phyloP scores from a whole-genome alignment of 176 grass and related monocot species.

The Triticum urartu region DNA sequence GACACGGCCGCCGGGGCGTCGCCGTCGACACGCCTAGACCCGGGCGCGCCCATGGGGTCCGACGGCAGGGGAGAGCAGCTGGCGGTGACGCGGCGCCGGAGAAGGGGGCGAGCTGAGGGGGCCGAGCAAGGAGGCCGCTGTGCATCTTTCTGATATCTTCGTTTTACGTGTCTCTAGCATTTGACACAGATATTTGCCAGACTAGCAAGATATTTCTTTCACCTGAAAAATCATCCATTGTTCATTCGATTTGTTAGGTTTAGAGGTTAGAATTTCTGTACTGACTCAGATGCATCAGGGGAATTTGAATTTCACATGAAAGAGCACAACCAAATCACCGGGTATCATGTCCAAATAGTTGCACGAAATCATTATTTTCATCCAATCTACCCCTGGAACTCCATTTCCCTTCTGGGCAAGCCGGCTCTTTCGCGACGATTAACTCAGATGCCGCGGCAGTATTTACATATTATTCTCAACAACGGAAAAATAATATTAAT shows the following conservation, averaged over 20 bases:
- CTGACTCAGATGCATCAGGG: not conserved
- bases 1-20: constrained; percentile 39
- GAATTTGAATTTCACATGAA: not conserved
- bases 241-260: not conserved
- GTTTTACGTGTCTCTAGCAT: not conserved
- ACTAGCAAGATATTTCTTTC: not conserved
- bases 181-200: not conserved
- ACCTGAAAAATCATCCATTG: not conserved
- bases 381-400: not conserved
- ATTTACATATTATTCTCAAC: constrained; percentile 29
- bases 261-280: not conserved
- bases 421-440: too few relatives aligned
- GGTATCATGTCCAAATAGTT: too few relatives aligned
- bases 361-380: not conserved
- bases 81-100: not conserved
- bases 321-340: too few relatives aligned
- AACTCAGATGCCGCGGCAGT: not conserved
- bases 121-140: constrained; percentile 16
- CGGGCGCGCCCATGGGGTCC: constrained; percentile 15
- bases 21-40: constrained; percentile 26
- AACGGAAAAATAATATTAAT: not conserved
- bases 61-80: not conserved
- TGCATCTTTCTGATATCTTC: not conserved
- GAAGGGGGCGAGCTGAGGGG: not conserved
- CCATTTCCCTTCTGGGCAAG: not conserved